These are phyloP conservation scores for Cyathus striatus DNA, from an alignment of 768 basidiomycete species.

Conservation along the genomic window DNA sequence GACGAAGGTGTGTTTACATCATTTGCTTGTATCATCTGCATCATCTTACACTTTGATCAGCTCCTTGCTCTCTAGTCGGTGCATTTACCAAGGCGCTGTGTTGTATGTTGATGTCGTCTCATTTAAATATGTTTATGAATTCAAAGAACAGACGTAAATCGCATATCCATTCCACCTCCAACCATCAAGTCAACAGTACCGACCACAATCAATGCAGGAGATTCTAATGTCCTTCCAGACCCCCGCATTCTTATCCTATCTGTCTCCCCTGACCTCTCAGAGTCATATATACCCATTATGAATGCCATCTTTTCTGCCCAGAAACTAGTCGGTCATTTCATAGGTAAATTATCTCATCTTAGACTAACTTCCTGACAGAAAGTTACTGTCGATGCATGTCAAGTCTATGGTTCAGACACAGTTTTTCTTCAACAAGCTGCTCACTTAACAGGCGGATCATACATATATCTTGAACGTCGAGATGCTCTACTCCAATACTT, in stretches of 20 bases:
- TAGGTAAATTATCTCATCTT: not conserved
- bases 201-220: constrained; percentile 19
- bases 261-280: constrained; percentile 84
- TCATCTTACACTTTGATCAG: constrained; percentile 19
- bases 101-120: constrained; percentile 44
- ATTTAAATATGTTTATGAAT: too few species aligned
- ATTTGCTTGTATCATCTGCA: constrained; percentile 8
- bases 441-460: constrained; percentile 92
- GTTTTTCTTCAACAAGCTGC: constrained; percentile 98
- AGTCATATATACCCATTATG: constrained; percentile 97
- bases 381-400: constrained; percentile 95
- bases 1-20: constrained; percentile 40
- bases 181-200: constrained; percentile 17
- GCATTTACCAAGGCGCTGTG: constrained; percentile 92
- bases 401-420: constrained; percentile 82
- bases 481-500: constrained; percentile 92
- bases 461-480: constrained; percentile 76
- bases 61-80: constrained; percentile 73
- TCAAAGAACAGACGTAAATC: constrained; percentile 41
- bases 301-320: constrained; percentile 99
- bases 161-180: constrained; percentile 14
- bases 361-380: constrained; percentile 47
- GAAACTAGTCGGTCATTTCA: constrained; percentile 72
- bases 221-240: constrained; percentile 27
- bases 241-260: constrained; percentile 65